phyloP scores from a whole-genome alignment of 1,139 yeast species.

The Martiniozyma asiatica region DNA sequence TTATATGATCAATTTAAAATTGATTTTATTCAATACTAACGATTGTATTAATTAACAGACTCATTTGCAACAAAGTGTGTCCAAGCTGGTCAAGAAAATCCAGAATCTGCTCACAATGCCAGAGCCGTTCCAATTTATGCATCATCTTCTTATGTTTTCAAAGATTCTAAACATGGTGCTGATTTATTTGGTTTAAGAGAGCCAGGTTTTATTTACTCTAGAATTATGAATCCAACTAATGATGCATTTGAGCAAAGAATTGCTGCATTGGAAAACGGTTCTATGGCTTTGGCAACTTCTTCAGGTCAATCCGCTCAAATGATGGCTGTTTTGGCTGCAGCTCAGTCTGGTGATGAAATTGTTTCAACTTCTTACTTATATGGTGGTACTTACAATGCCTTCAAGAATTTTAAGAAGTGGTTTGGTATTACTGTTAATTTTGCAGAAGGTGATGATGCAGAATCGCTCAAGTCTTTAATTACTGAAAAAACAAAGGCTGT shows the following conservation, averaged over 20 bases:
- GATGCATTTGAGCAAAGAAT: slow-evolving; percentile 85
- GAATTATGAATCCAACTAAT: slow-evolving; percentile 87
- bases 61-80: slow-evolving; percentile 62
- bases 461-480: slow-evolving; percentile 57
- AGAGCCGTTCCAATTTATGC: slow-evolving; percentile 92
- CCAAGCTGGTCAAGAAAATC: slow-evolving; percentile 80
- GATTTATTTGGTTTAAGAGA: slow-evolving; percentile 75
- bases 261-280: slow-evolving; percentile 88
- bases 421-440: slow-evolving; percentile 78
- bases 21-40: too few species aligned
- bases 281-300: slow-evolving; percentile 79
- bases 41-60: too few species aligned
- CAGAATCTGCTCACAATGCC: slow-evolving; percentile 45
- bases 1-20: too few species aligned
- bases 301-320: slow-evolving; percentile 97
- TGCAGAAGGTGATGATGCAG: slow-evolving; percentile 59
- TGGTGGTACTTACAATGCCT: slow-evolving; percentile 95
- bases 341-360: slow-evolving; percentile 82
- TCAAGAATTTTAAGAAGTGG: slow-evolving; percentile 74
- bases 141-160: slow-evolving; percentile 75
- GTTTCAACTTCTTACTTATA: slow-evolving; percentile 80
- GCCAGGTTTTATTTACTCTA: slow-evolving; percentile 76
- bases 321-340: slow-evolving; percentile 71
- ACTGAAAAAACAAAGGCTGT: slow-evolving; percentile 84
- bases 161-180: slow-evolving; percentile 85